Base-by-base conservation (phyloP, 2,329 filamentous ascomycete genomes). In the Proliferodiscus dingleyae region DNA sequence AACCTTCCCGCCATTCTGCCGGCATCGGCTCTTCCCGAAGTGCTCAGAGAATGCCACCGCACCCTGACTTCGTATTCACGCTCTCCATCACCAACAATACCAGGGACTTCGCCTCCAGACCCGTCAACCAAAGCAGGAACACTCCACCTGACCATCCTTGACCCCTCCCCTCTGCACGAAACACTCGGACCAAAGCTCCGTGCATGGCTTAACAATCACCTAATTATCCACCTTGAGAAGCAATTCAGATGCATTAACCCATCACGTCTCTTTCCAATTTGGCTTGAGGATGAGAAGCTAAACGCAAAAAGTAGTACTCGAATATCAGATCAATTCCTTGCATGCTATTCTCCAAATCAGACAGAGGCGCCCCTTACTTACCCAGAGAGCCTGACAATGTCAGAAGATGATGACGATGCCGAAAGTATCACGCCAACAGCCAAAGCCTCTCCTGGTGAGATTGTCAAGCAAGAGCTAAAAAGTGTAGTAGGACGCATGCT, bases 181-280 rank as follows among this genome's bases (percentile, higher is more conserved):
- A 80, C 74, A 0, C 67, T 79, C 19, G 83, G 83, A 0, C 78
- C 77, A 0, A 65, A 67, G 1, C 65, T 87, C 58, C 69, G 74
- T 28, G 61, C 67, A 1, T 87, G 83, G 83, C 66, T 87, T 2
- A 77, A 83, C 34, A 70, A 76, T 3, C 69, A 83, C 41, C 67
- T 87, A 0, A 61, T 83, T 2, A 61, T 75, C 5, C 81, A 81
- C 46, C 64, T 87, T 0, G 77, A 81, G 57, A 69, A 70, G 18
- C 67, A 73, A 13, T 81, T 78, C 45, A 72, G 77, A 7, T 84
- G 80, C 54, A 73, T 72, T 4, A 78, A 74, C 43, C 83, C 83
- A 0, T 77, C 71, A 29, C 71, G 71, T 8, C 64, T 78, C 2
- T 74, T 87, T 33, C 77, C 80, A 0, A 64, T 69, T 22, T 83